Percentiles rank a stretch among this genome's conserved stretches.
phyloP scores from a whole-genome alignment of 1,284 basidiomycete species.

The Ganoderma sinense region DNA sequence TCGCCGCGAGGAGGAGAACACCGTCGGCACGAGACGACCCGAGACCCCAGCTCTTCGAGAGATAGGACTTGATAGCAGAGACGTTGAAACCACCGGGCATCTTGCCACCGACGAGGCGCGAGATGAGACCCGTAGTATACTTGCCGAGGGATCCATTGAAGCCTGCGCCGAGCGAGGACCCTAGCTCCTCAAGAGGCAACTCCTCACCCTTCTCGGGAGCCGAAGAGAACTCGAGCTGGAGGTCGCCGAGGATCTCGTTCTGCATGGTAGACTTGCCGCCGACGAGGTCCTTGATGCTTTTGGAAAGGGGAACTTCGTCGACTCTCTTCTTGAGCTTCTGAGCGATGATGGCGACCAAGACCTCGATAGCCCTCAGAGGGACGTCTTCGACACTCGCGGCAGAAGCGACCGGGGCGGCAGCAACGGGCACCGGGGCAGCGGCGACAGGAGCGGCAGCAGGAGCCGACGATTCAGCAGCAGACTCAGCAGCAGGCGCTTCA shows the following conservation, averaged over 20 bases:
- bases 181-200: conserved; percentile 94
- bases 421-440: conserved; percentile 52
- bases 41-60: conserved; percentile 93
- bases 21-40: conserved; percentile 90
- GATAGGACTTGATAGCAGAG: conserved; percentile 89
- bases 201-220: conserved; percentile 99
- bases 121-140: conserved; percentile 92
- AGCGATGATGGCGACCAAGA: conserved; percentile 89
- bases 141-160: conserved; percentile 93
- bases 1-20: conserved; percentile 91
- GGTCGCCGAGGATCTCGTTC: conserved; percentile 95
- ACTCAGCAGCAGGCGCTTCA: conserved; percentile 56
- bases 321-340: conserved; percentile 98
- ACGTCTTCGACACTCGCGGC: conserved; percentile 86
- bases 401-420: conserved; percentile 59
- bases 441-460: conserved; percentile 48
- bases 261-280: conserved; percentile 98
- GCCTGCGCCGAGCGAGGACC: conserved; percentile 83
- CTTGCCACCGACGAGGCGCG: conserved; percentile 93
- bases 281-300: conserved; percentile 98
- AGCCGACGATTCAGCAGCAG: conserved; percentile 46
- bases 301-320: conserved; percentile 89
- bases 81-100: conserved; percentile 99
- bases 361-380: conserved; percentile 92
- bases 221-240: conserved; percentile 89